These are phyloP conservation scores for Exophiala oligosperma DNA, from an alignment of 2,329 filamentous ascomycete species.

Conservation along the genomic window DNA sequence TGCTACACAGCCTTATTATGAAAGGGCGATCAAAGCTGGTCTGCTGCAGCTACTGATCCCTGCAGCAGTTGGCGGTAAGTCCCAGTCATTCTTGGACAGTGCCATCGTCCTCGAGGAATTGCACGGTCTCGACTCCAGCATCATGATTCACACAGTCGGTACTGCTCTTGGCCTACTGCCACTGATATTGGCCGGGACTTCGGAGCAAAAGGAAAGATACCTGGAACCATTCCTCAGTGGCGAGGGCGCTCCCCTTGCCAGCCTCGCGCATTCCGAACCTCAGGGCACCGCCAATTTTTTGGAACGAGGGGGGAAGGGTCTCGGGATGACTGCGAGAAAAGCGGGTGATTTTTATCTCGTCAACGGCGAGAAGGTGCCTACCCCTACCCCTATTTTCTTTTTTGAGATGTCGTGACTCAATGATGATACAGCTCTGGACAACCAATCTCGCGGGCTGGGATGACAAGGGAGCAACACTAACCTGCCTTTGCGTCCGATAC, in stretches of 20 bases:
- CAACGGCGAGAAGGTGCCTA: conserved; percentile 52
- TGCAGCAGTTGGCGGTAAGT: conserved; percentile 46
- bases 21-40: conserved; percentile 33
- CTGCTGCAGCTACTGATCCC: conserved; percentile 51
- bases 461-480: conserved; percentile 50
- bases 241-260: conserved; percentile 49
- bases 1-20: not conserved
- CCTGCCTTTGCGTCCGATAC: conserved; percentile 53
- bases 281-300: conserved; percentile 53
- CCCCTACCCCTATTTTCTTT: too few species aligned
- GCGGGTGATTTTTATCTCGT: conserved; percentile 54
- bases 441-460: conserved; percentile 59
- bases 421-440: conserved; percentile 48
- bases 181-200: conserved; percentile 46
- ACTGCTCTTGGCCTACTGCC: conserved; percentile 55
- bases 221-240: conserved; percentile 48
- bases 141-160: conserved; percentile 53
- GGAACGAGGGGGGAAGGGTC: conserved; percentile 49
- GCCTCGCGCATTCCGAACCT: conserved; percentile 54
- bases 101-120: conserved; percentile 56
- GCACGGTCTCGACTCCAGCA: conserved; percentile 51
- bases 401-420: not conserved
- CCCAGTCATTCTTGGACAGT: conserved; percentile 47
- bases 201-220: conserved; percentile 43
- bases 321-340: conserved; percentile 49